Evolutionary conservation across 805 yeast genomes (phyloP).

Genomic region (Spathaspora hagerdaliae): DNA sequence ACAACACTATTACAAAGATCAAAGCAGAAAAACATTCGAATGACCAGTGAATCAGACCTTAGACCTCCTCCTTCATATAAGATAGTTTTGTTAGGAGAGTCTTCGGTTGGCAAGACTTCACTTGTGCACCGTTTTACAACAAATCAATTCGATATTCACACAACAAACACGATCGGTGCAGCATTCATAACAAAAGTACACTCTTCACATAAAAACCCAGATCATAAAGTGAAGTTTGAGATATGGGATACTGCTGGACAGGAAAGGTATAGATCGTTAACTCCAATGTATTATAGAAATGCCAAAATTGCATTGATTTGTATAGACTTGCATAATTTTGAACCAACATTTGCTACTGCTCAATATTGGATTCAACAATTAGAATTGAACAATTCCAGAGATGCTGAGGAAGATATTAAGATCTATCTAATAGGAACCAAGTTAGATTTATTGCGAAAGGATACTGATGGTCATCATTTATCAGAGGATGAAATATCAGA

Average conservation of each 20-base stretch:
- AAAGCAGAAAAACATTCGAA: no score
- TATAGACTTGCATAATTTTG: conserved; percentile 63
- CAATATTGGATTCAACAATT: conserved; percentile 90
- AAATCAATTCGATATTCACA: conserved; percentile 67
- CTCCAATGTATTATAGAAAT: conserved; percentile 81
- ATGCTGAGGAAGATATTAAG: conserved; percentile 12
- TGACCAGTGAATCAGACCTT: neutral
- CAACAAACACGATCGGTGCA: conserved; percentile 97
- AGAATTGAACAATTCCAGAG: conserved; percentile 17
- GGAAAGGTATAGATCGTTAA: conserved; percentile 70
- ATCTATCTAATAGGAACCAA: conserved; percentile 78
- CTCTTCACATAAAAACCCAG: conserved; percentile 17
- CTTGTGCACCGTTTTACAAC: conserved; percentile 75
- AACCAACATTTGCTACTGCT: conserved; percentile 59
- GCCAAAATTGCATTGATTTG: conserved; percentile 75
- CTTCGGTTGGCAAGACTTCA: conserved; percentile 66
- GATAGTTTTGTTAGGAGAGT: conserved; percentile 47
- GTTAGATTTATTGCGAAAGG: conserved; percentile 49
- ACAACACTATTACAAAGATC: no score
- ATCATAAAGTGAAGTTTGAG: conserved; percentile 56
- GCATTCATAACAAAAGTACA: conserved; percentile 82
- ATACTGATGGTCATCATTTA: neutral
- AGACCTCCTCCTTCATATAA: conserved; percentile 26
- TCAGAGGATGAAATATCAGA: conserved; percentile 7
- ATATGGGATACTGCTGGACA: conserved; percentile 91